A percentile compares a stretch with the other conserved stretches of the same genome.
These are phyloP conservation scores for Piloderma croceum DNA, from an alignment of 768 basidiomycete species.

Conservation along the genomic window DNA sequence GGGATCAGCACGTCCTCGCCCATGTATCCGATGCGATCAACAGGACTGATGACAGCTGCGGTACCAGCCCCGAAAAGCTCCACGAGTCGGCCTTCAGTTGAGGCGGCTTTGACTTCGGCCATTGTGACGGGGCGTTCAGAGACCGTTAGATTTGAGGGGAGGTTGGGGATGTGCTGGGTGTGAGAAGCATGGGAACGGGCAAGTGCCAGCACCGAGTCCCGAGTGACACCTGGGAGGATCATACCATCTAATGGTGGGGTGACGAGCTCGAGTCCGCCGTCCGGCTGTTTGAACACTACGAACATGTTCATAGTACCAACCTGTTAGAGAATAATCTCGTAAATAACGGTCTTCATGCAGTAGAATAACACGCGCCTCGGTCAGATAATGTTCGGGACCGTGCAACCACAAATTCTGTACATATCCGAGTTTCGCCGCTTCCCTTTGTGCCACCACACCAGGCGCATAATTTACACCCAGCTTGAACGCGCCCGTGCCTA, in stretches of 20 bases:
- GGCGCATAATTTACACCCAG: conserved; percentile 64
- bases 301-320: conserved; percentile 84
- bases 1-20: conserved; percentile 44
- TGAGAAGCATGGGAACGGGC: conserved; percentile 53
- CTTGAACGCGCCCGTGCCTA: conserved; percentile 54
- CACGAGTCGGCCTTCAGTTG: conserved; percentile 48
- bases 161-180: conserved; percentile 37
- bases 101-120: conserved; percentile 42
- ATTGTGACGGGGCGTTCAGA: conserved; percentile 61
- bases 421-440: conserved; percentile 63
- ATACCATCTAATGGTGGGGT: conserved; percentile 85
- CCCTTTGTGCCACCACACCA: conserved; percentile 56
- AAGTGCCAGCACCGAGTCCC: conserved; percentile 67
- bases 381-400: conserved; percentile 53
- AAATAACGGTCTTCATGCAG: conserved; percentile 33
- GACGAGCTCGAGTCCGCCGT: conserved; percentile 64
- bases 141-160: conserved; percentile 34
- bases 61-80: conserved; percentile 81
- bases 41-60: conserved; percentile 62
- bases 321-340: conserved; percentile 39
- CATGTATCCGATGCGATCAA: conserved; percentile 41
- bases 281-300: conserved; percentile 51
- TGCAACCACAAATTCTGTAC: conserved; percentile 77
- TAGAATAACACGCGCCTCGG: conserved; percentile 39
- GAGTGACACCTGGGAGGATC: conserved; percentile 89